Percentiles rank a stretch among this genome's conserved stretches.
Evolutionary conservation across 176 grass and related monocot species (phyloP).

Genomic region (Lolium perenne): DNA sequence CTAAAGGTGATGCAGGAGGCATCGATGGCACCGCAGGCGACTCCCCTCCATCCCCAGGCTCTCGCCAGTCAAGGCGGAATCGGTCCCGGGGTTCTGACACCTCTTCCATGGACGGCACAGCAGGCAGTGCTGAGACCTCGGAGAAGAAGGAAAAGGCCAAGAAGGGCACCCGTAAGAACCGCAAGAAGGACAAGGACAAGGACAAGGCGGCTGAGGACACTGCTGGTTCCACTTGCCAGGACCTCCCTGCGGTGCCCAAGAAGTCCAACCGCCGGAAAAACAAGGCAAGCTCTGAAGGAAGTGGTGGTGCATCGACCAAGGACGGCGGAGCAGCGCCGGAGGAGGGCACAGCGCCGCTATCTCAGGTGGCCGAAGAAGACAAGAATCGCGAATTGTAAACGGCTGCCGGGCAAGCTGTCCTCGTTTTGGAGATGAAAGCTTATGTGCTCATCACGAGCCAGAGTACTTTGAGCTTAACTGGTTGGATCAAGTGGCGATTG

Average conservation of each 20-base stretch:
- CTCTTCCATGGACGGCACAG: slow-evolving; percentile 44
- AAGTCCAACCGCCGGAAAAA: slow-evolving; percentile 68
- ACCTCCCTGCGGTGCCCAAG: slow-evolving; percentile 81
- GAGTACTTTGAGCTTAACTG: slow-evolving; percentile 37
- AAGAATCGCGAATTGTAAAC: slow-evolving; percentile 19
- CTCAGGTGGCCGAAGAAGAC: slow-evolving; percentile 41
- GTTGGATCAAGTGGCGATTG: slow-evolving; percentile 23
- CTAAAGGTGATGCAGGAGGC: slow-evolving; percentile 20
- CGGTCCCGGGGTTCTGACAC: slow-evolving; percentile 68
- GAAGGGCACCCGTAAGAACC: slow-evolving; percentile 59
- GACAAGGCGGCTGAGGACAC: slow-evolving; percentile 27
- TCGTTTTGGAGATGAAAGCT: slow-evolving; percentile 20
- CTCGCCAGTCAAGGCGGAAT: slow-evolving; percentile 64
- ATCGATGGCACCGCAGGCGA: slow-evolving; percentile 29
- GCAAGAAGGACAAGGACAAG: slow-evolving; percentile 68
- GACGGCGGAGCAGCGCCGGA: slow-evolving; percentile 34
- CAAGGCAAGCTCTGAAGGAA: slow-evolving; percentile 55
- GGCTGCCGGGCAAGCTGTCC: background rate
- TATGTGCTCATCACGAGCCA: slow-evolving; percentile 7
- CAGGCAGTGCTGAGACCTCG: slow-evolving; percentile 19
- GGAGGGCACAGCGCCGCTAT: slow-evolving; percentile 32
- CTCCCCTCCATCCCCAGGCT: slow-evolving; percentile 38
- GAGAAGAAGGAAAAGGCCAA: slow-evolving; percentile 59
- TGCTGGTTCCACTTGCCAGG: slow-evolving; percentile 36
- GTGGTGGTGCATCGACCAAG: slow-evolving; percentile 30